Conservation (phyloP, 2,329 filamentous ascomycete genomes). For the Neofusicoccum kwambonambiense region DNA sequence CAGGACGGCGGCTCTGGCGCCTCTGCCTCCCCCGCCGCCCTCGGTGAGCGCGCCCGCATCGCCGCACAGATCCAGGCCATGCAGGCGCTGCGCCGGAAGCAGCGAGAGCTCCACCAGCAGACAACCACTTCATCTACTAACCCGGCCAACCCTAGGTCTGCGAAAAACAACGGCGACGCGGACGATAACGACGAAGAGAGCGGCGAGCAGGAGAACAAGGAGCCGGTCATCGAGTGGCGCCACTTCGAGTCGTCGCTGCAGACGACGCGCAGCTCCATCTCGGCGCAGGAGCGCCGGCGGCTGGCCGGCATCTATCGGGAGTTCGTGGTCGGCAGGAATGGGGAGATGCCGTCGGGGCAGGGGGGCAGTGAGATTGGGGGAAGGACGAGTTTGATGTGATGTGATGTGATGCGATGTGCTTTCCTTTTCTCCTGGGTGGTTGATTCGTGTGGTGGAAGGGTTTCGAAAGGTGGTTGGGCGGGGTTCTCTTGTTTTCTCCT, state of each 20-base stretch:
- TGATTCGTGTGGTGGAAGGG: neutral
- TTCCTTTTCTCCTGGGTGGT: neutral
- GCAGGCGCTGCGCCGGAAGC: constrained; percentile 66
- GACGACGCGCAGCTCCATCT: constrained; percentile 79
- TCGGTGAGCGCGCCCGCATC: constrained; percentile 78
- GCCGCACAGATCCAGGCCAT: constrained; percentile 79
- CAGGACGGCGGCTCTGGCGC: constrained; percentile 34
- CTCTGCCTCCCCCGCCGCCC: constrained; percentile 40
- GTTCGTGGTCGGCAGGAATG: constrained; percentile 88
- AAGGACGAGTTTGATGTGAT: constrained; percentile 85
- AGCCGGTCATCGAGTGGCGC: constrained; percentile 80
- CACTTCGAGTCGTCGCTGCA: constrained; percentile 77
- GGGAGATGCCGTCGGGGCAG: constrained; percentile 93
- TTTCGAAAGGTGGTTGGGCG: neutral
- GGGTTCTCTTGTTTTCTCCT: neutral
- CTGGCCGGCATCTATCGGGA: constrained; percentile 83
- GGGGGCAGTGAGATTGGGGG: constrained; percentile 90
- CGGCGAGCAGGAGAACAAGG: constrained; percentile 51
- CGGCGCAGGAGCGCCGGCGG: constrained; percentile 69
- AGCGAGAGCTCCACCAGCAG: constrained; percentile 51
- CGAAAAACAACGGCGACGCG: constrained; percentile 21
- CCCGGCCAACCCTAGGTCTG: constrained; percentile 5
- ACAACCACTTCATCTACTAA: neutral
- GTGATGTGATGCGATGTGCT: neutral
- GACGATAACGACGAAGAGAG: constrained; percentile 31